Conservation (phyloP, 768 basidiomycete genomes). For the Termitomyces sp. region DNA sequence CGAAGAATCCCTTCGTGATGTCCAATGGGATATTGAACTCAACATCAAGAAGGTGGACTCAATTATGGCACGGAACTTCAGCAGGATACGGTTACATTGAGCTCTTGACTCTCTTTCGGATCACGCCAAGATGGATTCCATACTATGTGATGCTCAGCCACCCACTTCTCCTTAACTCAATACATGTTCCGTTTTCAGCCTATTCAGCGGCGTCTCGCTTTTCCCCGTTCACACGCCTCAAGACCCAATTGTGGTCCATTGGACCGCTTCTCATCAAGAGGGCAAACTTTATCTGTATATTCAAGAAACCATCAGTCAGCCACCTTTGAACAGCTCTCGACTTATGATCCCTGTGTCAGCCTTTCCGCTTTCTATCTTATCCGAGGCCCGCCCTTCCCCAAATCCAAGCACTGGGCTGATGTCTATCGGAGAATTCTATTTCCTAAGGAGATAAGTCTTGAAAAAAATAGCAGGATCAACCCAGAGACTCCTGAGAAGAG, state of each 20-base stretch:
- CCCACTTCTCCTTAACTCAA: not conserved
- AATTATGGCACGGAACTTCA: conserved; percentile 68
- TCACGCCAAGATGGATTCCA: conserved; percentile 70
- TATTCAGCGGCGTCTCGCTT: conserved; percentile 84
- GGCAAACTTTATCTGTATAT: conserved; percentile 27
- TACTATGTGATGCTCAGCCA: conserved; percentile 44
- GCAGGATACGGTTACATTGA: conserved; percentile 80
- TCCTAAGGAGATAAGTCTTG: too few relatives aligned
- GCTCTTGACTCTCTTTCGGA: conserved; percentile 73
- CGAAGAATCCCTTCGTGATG: too few relatives aligned
- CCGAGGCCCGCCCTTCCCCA: too few relatives aligned
- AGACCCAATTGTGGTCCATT: conserved; percentile 39
- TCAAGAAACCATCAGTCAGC: conserved; percentile 21
- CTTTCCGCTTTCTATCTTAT: too few relatives aligned
- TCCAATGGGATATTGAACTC: conserved; percentile 33
- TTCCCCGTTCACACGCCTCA: conserved; percentile 82
- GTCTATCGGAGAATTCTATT: too few relatives aligned
- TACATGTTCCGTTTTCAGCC: conserved; percentile 26
- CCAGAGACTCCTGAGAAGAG: too few relatives aligned
- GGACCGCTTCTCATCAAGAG: conserved; percentile 40
- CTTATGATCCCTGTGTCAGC: too few relatives aligned
- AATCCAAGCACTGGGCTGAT: too few relatives aligned
- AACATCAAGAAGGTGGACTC: conserved; percentile 71
- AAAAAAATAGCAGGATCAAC: too few relatives aligned
- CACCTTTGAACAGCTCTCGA: too few relatives aligned